Evolutionary conservation across 192 early-diverging fungal genomes (phyloP), one percentile per base, ranked within the genome.

Genomic region (Jimgerdemannia flammicorona): DNA sequence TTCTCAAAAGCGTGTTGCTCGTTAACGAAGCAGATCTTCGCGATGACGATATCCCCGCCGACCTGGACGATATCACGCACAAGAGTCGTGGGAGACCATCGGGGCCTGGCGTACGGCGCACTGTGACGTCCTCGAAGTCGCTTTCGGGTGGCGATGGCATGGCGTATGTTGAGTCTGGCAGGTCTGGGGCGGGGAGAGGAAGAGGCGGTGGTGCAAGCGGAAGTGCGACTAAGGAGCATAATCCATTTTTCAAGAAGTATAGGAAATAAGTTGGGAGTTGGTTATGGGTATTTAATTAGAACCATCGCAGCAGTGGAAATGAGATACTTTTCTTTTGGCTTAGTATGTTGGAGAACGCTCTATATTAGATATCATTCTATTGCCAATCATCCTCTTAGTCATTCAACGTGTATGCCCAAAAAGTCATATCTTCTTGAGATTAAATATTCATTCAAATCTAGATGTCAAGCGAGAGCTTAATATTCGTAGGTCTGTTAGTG

Each of bases 81-180:
- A 81, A 84, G 41, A 79, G 81, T 40, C 73, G 79, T 69, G 69
- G 85, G 18, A 72, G 84, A 11, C 11, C 49, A 54, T 78, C 71
- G 10, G 83, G 78, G 11, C 81, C 67, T 71, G 77, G 84, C 59
- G 88, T 84, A 9, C 80, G 80, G 42, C 86, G 91, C 44, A 80
- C 83, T 18, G 82, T 85, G 0, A 90, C 90, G n/a, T 92, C 87
- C 8, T 82, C 96, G 74, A 94, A 90, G 79, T 93, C 93, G 65
- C 86, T 98, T 72, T 91, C 90, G 20, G 98, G 98, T 43, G 95
- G 88, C 2, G 94, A 96, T 79, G 87, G 91, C 73, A 99, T 99
- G 95, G 96, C 96, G 0, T 99, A 99, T 75, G 85, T 95, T 70
- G 97, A 99, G 19, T 9, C 40, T 68, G 17, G 40, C n/a, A 20